Evolutionary conservation across 441 rosid genomes (phyloP).

Genomic region (Lepidium campestre): DNA sequence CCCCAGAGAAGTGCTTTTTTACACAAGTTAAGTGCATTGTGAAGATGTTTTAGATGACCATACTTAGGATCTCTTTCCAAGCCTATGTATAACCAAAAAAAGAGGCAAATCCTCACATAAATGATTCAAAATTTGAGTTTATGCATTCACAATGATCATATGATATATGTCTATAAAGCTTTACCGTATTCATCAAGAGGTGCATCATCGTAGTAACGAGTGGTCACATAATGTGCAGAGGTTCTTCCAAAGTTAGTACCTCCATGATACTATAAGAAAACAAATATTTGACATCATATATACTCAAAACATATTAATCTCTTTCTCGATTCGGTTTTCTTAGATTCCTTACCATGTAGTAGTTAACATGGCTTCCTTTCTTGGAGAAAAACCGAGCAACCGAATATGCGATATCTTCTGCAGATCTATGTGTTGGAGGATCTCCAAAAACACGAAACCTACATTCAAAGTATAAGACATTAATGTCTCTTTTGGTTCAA

Average conservation of each 20-base stretch:
- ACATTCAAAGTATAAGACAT: constrained; percentile 11
- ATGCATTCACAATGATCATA: not conserved
- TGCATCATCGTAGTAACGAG: constrained; percentile 86
- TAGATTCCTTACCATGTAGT: constrained; percentile 61
- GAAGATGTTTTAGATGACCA: constrained; percentile 39
- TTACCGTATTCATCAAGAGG: constrained; percentile 78
- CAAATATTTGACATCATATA: not conserved
- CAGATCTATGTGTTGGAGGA: constrained; percentile 78
- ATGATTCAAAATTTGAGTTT: not conserved
- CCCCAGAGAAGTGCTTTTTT: constrained; percentile 31
- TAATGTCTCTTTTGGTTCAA: not conserved
- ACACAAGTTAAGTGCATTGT: constrained; percentile 32
- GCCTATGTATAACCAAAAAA: constrained; percentile 34
- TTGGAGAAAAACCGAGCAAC: constrained; percentile 79
- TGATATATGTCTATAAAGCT: not conserved
- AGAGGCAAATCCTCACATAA: not conserved
- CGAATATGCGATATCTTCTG: constrained; percentile 70
- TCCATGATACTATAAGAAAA: constrained; percentile 60
- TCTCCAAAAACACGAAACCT: constrained; percentile 91
- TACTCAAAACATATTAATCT: not conserved
- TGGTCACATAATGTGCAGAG: constrained; percentile 55
- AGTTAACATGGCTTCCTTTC: constrained; percentile 68
- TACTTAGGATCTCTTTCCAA: constrained; percentile 39
- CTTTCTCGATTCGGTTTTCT: not conserved
- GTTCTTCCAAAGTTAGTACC: constrained; percentile 88